These are phyloP conservation scores for Iris macrosiphon DNA, from an alignment of 106 monocot species.

Conservation along the genomic window DNA sequence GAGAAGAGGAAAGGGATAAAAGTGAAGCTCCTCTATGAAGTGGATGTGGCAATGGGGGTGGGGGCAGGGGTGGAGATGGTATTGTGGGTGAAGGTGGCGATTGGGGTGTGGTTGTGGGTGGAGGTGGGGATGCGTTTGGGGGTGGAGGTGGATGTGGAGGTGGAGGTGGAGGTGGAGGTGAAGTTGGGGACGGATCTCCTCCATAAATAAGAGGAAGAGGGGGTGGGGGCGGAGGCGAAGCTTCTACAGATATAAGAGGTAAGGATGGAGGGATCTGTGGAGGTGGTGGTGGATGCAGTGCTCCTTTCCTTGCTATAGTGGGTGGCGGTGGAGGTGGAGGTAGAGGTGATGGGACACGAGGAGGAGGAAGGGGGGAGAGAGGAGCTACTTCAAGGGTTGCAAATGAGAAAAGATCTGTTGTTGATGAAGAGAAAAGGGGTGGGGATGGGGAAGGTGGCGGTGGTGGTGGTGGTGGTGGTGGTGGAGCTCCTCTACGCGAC, in stretches of 20 bases:
- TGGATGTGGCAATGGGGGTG: background rate
- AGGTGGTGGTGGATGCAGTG: too few species aligned
- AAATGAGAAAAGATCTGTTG: too few species aligned
- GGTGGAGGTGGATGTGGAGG: background rate
- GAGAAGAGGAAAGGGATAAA: background rate
- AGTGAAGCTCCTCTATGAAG: background rate
- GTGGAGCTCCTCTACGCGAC: too few species aligned
- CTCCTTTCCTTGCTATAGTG: too few species aligned
- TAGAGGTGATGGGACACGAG: background rate
- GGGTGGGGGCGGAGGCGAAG: background rate
- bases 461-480: too few species aligned
- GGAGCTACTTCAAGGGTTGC: too few species aligned
- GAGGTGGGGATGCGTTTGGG: too few species aligned
- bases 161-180: background rate
- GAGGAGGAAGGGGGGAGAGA: too few species aligned
- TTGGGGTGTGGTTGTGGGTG: background rate
- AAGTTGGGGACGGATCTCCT: background rate
- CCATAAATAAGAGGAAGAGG: background rate
- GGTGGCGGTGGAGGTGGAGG: too few species aligned
- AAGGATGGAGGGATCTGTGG: too few species aligned
- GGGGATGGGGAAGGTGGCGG: constrained; percentile 1
- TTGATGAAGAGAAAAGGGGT: background rate
- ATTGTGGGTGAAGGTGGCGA: background rate
- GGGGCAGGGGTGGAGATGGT: background rate
- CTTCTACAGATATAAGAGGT: too few species aligned